Evolutionary conservation across 2,329 filamentous ascomycete species (phyloP).

Genomic region (Hypoxylon sp.): DNA sequence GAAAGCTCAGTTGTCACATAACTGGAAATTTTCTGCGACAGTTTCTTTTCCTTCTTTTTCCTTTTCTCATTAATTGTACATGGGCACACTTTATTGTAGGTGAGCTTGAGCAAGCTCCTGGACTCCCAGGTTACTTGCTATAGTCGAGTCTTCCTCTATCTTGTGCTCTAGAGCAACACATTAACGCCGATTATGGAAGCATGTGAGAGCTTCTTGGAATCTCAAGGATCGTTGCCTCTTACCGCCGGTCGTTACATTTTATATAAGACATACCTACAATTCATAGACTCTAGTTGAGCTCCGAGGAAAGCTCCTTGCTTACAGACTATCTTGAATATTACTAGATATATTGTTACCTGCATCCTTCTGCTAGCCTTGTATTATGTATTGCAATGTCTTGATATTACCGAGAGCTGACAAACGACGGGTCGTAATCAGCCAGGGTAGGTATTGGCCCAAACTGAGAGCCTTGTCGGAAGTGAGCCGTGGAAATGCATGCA

Average conservation of each 20-base stretch:
- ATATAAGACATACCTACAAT: neutral
- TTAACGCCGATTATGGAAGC: conserved; percentile 79
- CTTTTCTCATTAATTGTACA: conserved; percentile 71
- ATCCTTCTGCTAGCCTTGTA: neutral
- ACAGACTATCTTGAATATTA: neutral
- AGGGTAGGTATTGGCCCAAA: neutral
- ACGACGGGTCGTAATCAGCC: neutral
- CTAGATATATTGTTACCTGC: neutral
- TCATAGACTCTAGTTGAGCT: conserved; percentile 3
- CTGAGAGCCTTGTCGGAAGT: conserved; percentile 7
- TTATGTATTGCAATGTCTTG: neutral
- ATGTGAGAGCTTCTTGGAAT: conserved; percentile 68
- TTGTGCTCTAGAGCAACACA: conserved; percentile 72
- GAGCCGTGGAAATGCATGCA: conserved; percentile 4
- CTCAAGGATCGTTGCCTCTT: conserved; percentile 76
- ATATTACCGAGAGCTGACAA: neutral
- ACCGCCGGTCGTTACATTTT: conserved; percentile 79
- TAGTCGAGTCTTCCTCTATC: conserved; percentile 79
- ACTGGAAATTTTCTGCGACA: conserved; percentile 39
- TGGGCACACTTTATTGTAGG: conserved; percentile 80
- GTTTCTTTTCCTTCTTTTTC: conserved; percentile 53
- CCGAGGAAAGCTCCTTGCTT: conserved; percentile 3
- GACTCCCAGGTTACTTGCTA: conserved; percentile 57
- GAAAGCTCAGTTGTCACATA: neutral
- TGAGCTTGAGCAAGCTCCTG: conserved; percentile 67